Evolutionary conservation across 2,329 filamentous ascomycete genomes (phyloP), one percentile per base, ranked within the genome.

Genomic region (Phaeophleospora eucalypticola): DNA sequence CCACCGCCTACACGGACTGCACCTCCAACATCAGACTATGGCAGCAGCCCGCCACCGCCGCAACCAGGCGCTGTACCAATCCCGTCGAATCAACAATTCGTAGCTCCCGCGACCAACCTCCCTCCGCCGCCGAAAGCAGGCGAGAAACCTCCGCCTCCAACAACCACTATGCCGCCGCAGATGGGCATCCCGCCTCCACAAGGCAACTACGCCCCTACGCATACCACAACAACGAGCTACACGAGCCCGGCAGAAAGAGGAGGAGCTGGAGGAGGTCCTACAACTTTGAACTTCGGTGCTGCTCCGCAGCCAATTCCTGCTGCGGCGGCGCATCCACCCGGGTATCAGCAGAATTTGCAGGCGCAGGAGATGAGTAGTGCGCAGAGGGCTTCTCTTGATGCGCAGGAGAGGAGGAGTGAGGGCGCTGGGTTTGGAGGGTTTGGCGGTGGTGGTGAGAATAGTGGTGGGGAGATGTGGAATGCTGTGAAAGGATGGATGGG

Each of bases 331-430:
- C 70, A 74, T 51, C 74, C 74, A 17, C 69, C 72, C 0, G 72
- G 73, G 10, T 77, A 77, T 57, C 59, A 68, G 44, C 74, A 77
- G 52, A 70, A 73, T 48, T 61, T 67, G 54, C 64, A 71, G 41
- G 71, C 70, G 15, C 62, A 65, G 24, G 71, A 73, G 35, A 51
- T 70, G 62, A 65, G 50, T 16, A 55, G 66, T 4, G 58, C 61
- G 18, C 60, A 65, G 49, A 51, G 67, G 29, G 61, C 59, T 52
- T 65, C 52, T 56, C 57, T 65, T 53, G 63, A 59, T 14, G 52
- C 54, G 48, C 52, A 53, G 34, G 57, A 54, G 51, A 50, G 55
- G 34, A 36, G 42, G 36, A 12, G 12, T 29, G 60, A 62, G 32
- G 51, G 51, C 36, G 40, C 51, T 12, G 52, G 38, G n/a, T 39